Conservation (phyloP, 2,329 filamentous ascomycete genomes). For the Colletotrichum spinosum region DNA sequence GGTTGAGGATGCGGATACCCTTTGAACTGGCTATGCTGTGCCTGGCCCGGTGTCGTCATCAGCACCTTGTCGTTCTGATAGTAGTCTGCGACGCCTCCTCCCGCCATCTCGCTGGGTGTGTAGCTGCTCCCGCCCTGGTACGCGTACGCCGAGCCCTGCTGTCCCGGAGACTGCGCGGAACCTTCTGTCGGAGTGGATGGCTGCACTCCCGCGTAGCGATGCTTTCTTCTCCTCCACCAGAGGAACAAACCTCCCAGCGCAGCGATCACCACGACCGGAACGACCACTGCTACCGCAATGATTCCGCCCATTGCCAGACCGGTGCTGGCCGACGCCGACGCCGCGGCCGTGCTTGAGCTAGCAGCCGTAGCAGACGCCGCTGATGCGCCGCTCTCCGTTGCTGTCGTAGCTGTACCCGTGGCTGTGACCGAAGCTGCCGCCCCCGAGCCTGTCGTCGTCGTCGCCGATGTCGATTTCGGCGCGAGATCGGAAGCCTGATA, state of each 20-base stretch:
- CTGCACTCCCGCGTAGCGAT: conserved; percentile 28
- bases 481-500: conserved; percentile 40
- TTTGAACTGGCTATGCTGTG: conserved; percentile 20
- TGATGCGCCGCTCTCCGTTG: background rate
- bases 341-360: background rate
- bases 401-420: background rate
- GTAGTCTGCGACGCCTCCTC: conserved; percentile 12
- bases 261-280: conserved; percentile 21
- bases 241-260: conserved; percentile 26
- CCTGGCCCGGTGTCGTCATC: conserved; percentile 3
- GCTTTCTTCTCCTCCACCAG: conserved; percentile 28
- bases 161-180: conserved; percentile 3
- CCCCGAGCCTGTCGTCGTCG: background rate
- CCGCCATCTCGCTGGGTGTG: conserved; percentile 24
- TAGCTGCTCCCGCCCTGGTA: conserved; percentile 15
- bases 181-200: conserved; percentile 7
- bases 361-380: too few species aligned
- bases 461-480: conserved; percentile 4
- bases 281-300: conserved; percentile 18
- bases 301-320: conserved; percentile 21
- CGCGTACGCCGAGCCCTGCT: conserved; percentile 14
- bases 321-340: background rate
- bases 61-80: conserved; percentile 35
- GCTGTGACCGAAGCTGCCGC: background rate
- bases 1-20: conserved; percentile 14